Evolutionary conservation across 768 basidiomycete genomes (phyloP).

Genomic region (Suillus clintonianus): DNA sequence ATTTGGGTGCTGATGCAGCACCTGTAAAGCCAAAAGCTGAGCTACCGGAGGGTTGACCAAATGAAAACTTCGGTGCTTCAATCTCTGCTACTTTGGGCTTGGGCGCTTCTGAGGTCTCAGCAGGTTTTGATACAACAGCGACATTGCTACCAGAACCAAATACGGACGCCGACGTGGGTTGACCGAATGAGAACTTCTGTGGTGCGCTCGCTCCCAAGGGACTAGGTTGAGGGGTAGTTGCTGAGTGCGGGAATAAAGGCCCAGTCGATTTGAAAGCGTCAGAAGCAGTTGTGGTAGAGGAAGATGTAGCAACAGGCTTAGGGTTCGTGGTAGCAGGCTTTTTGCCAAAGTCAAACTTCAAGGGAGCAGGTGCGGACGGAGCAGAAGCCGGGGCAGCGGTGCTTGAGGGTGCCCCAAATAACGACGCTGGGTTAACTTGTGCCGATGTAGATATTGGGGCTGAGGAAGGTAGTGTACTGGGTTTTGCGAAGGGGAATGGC

Average conservation of each 20-base stretch:
- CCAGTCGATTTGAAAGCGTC: slow-evolving; percentile 15
- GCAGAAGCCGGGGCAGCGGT: slow-evolving; percentile 5
- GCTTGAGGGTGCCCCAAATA: slow-evolving; percentile 13
- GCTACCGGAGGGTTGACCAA: slow-evolving; percentile 18
- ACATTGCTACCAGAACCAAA: neutral
- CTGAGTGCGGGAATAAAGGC: slow-evolving; percentile 24
- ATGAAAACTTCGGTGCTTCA: slow-evolving; percentile 23
- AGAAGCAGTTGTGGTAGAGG: neutral
- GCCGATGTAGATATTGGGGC: slow-evolving; percentile 1
- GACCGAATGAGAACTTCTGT: neutral
- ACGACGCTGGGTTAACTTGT: slow-evolving; percentile 20
- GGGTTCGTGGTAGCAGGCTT: neutral
- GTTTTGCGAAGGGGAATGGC: slow-evolving; percentile 5
- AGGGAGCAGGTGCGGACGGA: slow-evolving; percentile 10
- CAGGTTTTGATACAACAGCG: neutral
- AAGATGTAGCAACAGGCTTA: neutral
- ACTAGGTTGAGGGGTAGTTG: slow-evolving; percentile 7
- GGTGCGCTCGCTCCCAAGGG: slow-evolving; percentile 6
- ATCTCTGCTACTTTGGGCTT: slow-evolving; percentile 11
- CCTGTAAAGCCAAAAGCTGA: slow-evolving; percentile 7
- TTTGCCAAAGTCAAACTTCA: slow-evolving; percentile 14
- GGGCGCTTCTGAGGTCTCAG: slow-evolving; percentile 14
- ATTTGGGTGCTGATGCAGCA: slow-evolving; percentile 17
- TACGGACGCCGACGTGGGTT: neutral
- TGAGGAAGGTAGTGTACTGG: slow-evolving; percentile 20